Evolutionary conservation across 2,329 filamentous ascomycete species (phyloP).

Genomic region (Dactylellina parvicollis): DNA sequence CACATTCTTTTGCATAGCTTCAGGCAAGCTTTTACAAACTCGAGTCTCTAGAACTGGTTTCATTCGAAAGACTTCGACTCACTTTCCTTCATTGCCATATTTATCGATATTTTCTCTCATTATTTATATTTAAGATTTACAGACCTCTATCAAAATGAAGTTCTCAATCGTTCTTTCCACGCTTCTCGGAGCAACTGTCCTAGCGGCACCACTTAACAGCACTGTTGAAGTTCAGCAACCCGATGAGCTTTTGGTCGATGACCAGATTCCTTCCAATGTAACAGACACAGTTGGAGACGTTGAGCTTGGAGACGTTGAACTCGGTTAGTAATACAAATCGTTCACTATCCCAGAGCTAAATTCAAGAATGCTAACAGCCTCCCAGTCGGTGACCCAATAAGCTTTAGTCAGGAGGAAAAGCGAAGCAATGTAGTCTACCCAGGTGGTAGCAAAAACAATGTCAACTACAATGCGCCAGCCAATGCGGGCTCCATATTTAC

Average conservation of each 20-base stretch:
- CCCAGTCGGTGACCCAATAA: constrained; percentile 6
- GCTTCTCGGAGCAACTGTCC: constrained; percentile 14
- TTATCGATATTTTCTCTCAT: background rate
- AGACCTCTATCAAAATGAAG: constrained; percentile 19
- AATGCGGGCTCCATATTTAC: constrained; percentile 14
- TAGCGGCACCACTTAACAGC: constrained; percentile 11
- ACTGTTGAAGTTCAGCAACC: background rate
- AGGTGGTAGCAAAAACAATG: constrained; percentile 7
- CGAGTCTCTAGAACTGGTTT: background rate
- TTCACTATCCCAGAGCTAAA: background rate
- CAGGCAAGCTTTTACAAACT: background rate
- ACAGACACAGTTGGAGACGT: background rate
- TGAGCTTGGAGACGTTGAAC: background rate
- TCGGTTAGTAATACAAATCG: background rate
- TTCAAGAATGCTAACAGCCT: background rate
- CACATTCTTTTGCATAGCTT: background rate
- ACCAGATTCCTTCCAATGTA: background rate
- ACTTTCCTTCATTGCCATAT: background rate
- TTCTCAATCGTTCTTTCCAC: constrained; percentile 26
- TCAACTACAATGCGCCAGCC: constrained; percentile 20
- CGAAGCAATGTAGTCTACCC: background rate
- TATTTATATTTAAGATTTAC: background rate
- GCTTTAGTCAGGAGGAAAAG: constrained; percentile 1
- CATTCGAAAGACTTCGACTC: background rate
- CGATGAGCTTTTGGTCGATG: background rate